phyloP scores from a whole-genome alignment of 2,329 filamentous ascomycete genomes.

The Cercospora beticola region DNA sequence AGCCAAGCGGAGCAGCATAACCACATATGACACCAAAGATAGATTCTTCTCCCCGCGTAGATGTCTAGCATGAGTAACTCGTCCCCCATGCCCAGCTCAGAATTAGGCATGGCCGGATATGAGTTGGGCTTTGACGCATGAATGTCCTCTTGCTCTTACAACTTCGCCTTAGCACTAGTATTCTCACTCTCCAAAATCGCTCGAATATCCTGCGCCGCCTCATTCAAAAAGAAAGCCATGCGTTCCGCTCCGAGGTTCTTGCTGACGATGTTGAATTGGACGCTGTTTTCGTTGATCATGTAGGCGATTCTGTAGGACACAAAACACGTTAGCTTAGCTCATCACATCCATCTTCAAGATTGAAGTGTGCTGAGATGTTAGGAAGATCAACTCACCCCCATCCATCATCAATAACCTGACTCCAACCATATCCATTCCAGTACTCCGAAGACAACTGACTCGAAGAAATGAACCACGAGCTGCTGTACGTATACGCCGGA shows the following conservation, averaged over 20 bases:
- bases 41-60: too few species aligned
- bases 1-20: too few species aligned
- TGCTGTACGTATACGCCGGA: constrained; percentile 78
- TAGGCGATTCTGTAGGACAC: constrained; percentile 68
- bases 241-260: constrained; percentile 86
- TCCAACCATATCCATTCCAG: constrained; percentile 99
- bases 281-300: constrained; percentile 99
- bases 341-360: too few species aligned
- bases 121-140: too few species aligned
- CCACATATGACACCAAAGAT: too few species aligned
- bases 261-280: constrained; percentile 97
- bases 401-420: constrained; percentile 91
- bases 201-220: constrained; percentile 85
- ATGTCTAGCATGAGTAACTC: too few species aligned
- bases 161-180: constrained; percentile 12
- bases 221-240: constrained; percentile 95
- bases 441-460: constrained; percentile 92
- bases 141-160: too few species aligned
- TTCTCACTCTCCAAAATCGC: constrained; percentile 76
- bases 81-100: too few species aligned
- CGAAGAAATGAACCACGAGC: constrained; percentile 84
- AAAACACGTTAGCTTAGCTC: constrained; percentile 20
- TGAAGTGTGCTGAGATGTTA: too few species aligned
- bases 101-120: too few species aligned
- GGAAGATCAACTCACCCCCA: too few species aligned